A percentile compares a stretch with the other conserved stretches of the same genome.
Evolutionary conservation across 495 filamentous ascomycete genomes (phyloP).

Genomic region (Trichoderma orchidacearum): DNA sequence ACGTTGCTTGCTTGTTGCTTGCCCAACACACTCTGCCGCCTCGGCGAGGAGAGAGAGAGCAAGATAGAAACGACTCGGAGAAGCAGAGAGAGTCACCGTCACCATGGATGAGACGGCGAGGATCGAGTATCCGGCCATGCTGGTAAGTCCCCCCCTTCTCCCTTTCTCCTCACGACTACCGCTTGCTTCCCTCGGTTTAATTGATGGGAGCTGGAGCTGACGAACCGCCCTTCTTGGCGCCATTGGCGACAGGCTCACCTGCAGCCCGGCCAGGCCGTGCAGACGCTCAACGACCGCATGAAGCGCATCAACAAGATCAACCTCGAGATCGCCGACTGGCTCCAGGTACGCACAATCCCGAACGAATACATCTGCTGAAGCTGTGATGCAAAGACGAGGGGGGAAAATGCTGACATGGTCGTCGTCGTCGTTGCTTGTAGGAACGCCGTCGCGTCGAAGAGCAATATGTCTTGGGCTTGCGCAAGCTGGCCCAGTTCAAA

Average conservation of each 20-base stretch:
- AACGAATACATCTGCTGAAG: slow-evolving; percentile 1
- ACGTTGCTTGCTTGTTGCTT: no score
- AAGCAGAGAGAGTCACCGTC: no score
- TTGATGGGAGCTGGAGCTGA: no score
- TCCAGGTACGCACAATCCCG: slow-evolving; percentile 53
- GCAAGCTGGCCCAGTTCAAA: slow-evolving; percentile 63
- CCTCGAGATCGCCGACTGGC: slow-evolving; percentile 86
- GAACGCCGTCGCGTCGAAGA: slow-evolving; percentile 91
- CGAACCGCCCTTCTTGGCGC: slow-evolving; percentile 9
- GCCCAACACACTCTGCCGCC: no score
- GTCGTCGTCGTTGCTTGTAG: slow-evolving; percentile 26
- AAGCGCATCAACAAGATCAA: slow-evolving; percentile 79
- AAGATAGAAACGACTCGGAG: no score
- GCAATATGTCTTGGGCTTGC: slow-evolving; percentile 69
- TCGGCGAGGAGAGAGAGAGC: no score
- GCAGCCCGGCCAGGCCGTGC: slow-evolving; percentile 73
- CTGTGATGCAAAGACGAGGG: background rate
- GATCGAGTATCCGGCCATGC: slow-evolving; percentile 88
- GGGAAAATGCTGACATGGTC: background rate
- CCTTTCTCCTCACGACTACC: background rate
- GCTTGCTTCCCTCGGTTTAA: slow-evolving; percentile 2
- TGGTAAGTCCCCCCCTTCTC: slow-evolving; percentile 47
- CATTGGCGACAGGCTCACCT: slow-evolving; percentile 50
- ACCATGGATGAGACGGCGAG: slow-evolving; percentile 63
- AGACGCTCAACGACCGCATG: slow-evolving; percentile 74